These are phyloP conservation scores for Rubus parviflorus DNA, from an alignment of 306 rosid species.

Conservation along the genomic window DNA sequence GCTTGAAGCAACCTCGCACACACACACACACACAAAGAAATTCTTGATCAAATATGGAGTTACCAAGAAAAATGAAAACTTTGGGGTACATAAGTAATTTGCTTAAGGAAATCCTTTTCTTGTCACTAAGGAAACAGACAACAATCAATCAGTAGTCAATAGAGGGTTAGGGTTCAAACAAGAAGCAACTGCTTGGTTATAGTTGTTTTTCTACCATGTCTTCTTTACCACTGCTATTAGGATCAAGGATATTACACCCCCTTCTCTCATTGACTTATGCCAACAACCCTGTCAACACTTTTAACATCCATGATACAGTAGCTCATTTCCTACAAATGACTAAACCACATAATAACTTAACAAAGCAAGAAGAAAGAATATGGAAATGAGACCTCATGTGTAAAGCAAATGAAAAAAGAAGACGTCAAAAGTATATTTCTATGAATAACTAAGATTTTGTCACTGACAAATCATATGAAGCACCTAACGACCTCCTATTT, in stretches of 20 bases:
- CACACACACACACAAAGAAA: background rate
- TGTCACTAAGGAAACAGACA: background rate
- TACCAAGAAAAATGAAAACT: background rate
- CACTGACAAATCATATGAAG: background rate
- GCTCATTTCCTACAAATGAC: background rate
- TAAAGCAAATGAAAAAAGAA: background rate
- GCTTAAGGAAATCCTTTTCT: background rate
- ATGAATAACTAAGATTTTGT: background rate
- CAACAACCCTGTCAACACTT: background rate
- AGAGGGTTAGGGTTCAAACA: background rate
- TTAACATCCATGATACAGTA: background rate
- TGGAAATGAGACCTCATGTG: background rate
- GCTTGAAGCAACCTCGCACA: background rate
- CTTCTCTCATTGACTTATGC: background rate
- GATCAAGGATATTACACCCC: background rate
- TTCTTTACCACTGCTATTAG: background rate
- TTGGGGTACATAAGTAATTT: background rate
- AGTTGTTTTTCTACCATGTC: background rate
- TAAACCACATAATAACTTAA: background rate
- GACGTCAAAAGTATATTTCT: background rate
- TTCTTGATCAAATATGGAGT: background rate
- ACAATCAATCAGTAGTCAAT: background rate
- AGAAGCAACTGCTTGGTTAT: background rate
- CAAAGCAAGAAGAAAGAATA: background rate
- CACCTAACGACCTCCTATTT: background rate